Evolutionary conservation across 148 eudicot genomes (phyloP).

Genomic region (Mesembryanthemum crystallinum): DNA sequence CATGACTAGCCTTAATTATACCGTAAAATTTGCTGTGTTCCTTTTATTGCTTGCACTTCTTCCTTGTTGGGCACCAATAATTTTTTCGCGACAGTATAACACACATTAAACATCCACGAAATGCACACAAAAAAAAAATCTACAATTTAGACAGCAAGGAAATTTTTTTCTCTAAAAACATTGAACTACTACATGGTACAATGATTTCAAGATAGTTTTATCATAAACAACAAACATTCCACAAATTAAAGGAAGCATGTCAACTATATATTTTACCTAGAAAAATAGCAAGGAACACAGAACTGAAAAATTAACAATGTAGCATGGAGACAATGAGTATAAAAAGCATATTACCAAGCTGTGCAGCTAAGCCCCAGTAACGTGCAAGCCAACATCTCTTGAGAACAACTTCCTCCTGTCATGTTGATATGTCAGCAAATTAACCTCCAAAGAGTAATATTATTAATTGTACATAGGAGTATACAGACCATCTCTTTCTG

Average conservation of each 20-base stretch:
- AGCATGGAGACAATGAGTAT: background rate
- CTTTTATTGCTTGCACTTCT: too few relatives aligned
- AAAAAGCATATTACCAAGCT: conserved; percentile 49
- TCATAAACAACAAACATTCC: background rate
- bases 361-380: conserved; percentile 86
- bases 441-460: conserved; percentile 11
- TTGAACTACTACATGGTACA: too few relatives aligned
- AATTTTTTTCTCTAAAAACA: too few relatives aligned
- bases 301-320: background rate
- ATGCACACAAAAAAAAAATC: too few relatives aligned
- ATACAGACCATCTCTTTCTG: conserved; percentile 77
- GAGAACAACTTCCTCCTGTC: conserved; percentile 92
- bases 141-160: background rate
- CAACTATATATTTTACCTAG: background rate
- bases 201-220: background rate
- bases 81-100: too few relatives aligned
- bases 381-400: conserved; percentile 97
- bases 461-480: background rate
- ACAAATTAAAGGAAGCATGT: background rate
- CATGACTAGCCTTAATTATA: too few relatives aligned
- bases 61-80: too few relatives aligned
- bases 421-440: conserved; percentile 19
- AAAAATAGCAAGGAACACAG: background rate
- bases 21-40: too few relatives aligned
- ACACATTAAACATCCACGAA: background rate